Evolutionary conservation across 2,329 filamentous ascomycete species (phyloP).

Genomic region (Simplicillium sp.): DNA sequence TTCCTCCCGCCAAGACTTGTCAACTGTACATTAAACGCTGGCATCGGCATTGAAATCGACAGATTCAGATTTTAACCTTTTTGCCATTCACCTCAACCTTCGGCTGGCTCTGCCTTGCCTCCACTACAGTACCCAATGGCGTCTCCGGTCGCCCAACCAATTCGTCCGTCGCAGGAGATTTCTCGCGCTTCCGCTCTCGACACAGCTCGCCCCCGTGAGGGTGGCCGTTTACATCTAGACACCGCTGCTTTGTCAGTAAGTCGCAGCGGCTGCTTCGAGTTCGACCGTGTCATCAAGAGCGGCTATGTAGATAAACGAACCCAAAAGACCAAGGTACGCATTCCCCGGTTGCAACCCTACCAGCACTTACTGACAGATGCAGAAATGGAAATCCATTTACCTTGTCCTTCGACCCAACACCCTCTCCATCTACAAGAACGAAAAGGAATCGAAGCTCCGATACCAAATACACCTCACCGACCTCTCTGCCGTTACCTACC

Average conservation of each 20-base stretch:
- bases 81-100: too few species aligned
- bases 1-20: too few species aligned
- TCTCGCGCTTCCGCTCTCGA: conserved; percentile 1
- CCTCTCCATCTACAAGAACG: conserved; percentile 86
- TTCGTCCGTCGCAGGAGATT: not conserved
- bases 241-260: conserved; percentile 65
- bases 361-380: conserved; percentile 11
- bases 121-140: not conserved
- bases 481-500: conserved; percentile 78
- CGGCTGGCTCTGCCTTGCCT: not conserved
- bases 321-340: conserved; percentile 77
- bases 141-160: not conserved
- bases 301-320: conserved; percentile 82
- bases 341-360: conserved; percentile 6
- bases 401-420: conserved; percentile 84
- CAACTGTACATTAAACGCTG: too few species aligned
- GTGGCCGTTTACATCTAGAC: conserved; percentile 34
- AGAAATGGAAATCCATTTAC: conserved; percentile 87
- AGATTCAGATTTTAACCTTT: too few species aligned
- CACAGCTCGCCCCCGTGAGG: conserved; percentile 9
- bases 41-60: too few species aligned
- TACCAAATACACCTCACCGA: conserved; percentile 84
- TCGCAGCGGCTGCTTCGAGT: conserved; percentile 91
- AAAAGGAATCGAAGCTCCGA: conserved; percentile 79
- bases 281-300: conserved; percentile 85